Base-by-base conservation (phyloP, 441 rosid genomes). In the Francoa sonchifolia region DNA sequence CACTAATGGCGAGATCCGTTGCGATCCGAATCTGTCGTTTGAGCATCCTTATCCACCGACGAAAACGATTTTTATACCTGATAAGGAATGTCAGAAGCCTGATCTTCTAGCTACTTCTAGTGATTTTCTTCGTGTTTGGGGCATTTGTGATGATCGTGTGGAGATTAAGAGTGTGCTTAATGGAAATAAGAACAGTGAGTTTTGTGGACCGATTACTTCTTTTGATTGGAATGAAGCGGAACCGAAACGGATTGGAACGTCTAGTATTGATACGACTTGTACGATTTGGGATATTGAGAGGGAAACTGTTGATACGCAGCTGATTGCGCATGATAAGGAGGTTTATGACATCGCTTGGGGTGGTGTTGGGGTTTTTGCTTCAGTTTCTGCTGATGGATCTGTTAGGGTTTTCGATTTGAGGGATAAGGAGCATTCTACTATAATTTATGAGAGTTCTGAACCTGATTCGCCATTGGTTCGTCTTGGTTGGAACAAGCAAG, bases 301-400 rank as follows among this genome's bases (percentile, higher is more conserved):
- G 11, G 95, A 88, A 39, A 67, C 82, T 1, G 94, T 88, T 26
- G 95, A 88, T 35, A 84, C 95, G 19, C 94, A 88, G 75, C 76
- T 88, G 2, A 88, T 88, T 2, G 97, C 95, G 0, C 95, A 87
- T 34, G 97, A 87, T 30, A 87, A 83, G 54, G 97, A 87, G 74
- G 97, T 87, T 3, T 80, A 80, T 39, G 95, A 87, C 59, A 89
- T 89, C n/a, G 96, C 98, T 7, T 89, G 98, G 98, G 98, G 98
- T 29, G 98, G 98, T 3, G 98, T 82, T 29, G 92, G 96, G 13
- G 98, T 85, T 29, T 89, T 89, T 2, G 94, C 98, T 2, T 89
- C 98, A 3, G 98, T 89, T 18, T 89, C 98, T 0, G 96, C 92
- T 0, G 98, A 89, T 43, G 96, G 98, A 1, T 89, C 96, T 0